Conservation (phyloP, 2,329 filamentous ascomycete species). For the Monascus ruber region DNA sequence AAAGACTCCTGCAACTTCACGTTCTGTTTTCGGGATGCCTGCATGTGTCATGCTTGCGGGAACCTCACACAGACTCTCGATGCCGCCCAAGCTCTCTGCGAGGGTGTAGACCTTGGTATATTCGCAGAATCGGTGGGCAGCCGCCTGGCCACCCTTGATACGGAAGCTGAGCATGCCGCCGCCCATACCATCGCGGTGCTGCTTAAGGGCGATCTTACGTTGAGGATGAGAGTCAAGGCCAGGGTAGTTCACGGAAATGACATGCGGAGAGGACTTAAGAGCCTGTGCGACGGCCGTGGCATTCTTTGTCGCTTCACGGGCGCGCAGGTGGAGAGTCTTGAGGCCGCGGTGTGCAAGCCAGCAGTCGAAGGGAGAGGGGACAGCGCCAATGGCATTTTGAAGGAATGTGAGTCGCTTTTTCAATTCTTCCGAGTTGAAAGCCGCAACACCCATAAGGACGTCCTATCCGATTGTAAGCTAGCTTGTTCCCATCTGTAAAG, state of each 20-base stretch:
- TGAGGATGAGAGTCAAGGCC: constrained; percentile 81
- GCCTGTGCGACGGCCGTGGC: constrained; percentile 64
- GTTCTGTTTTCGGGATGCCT: constrained; percentile 79
- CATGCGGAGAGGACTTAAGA: constrained; percentile 67
- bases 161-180: constrained; percentile 98
- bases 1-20: constrained; percentile 86
- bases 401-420: constrained; percentile 72
- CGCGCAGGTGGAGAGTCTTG: constrained; percentile 91
- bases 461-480: constrained; percentile 40
- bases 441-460: constrained; percentile 93
- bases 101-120: constrained; percentile 81
- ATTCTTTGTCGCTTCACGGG: constrained; percentile 72
- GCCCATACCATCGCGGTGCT: constrained; percentile 88
- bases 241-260: constrained; percentile 90
- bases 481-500: neutral
- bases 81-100: constrained; percentile 81
- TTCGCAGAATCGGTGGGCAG: constrained; percentile 88
- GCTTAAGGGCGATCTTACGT: constrained; percentile 69
- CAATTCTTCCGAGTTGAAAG: constrained; percentile 79
- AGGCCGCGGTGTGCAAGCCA: constrained; percentile 96
- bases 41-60: constrained; percentile 95
- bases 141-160: constrained; percentile 71
- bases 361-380: constrained; percentile 89
- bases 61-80: constrained; percentile 85
- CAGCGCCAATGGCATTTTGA: constrained; percentile 93